phyloP scores from a whole-genome alignment of 2,329 filamentous ascomycete species.

The Paecilomyces fulvus region DNA sequence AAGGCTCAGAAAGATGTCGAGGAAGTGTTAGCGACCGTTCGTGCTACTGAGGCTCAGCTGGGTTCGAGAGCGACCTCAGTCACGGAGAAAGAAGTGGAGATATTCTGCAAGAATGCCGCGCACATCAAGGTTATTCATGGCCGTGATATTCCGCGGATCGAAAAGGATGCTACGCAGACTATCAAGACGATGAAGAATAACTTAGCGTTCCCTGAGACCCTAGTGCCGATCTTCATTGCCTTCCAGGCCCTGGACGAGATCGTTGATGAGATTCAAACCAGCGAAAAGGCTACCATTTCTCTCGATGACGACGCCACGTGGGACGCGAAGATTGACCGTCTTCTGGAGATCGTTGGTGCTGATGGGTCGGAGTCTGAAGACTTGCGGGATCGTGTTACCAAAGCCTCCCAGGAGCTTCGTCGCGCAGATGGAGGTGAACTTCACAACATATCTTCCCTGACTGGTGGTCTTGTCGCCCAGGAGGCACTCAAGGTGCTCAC shows the following conservation, averaged over 20 bases:
- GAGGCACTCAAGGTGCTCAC: conserved; percentile 79
- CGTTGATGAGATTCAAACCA: conserved; percentile 47
- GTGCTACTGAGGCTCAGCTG: conserved; percentile 43
- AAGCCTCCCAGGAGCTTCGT: conserved; percentile 58
- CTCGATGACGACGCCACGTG: conserved; percentile 27
- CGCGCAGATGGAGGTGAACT: conserved; percentile 77
- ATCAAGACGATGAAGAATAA: conserved; percentile 34
- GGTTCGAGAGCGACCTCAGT: conserved; percentile 43
- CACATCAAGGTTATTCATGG: conserved; percentile 82
- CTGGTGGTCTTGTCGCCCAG: conserved; percentile 90
- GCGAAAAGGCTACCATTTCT: conserved; percentile 9
- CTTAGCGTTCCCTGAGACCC: conserved; percentile 44
- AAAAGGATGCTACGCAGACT: conserved; percentile 30
- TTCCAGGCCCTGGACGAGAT: conserved; percentile 41
- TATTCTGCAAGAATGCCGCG: conserved; percentile 91
- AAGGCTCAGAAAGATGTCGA: conserved; percentile 73
- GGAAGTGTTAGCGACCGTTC: conserved; percentile 62
- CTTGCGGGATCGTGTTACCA: conserved; percentile 42
- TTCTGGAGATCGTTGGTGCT: conserved; percentile 27
- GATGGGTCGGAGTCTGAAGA: conserved; percentile 40
- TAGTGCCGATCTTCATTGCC: conserved; percentile 62
- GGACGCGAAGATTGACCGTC: conserved; percentile 19
- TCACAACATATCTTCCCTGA: conserved; percentile 82
- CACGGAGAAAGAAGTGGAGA: conserved; percentile 66
- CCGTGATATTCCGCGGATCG: conserved; percentile 45